Percentiles rank a stretch among this genome's conserved stretches.
Evolutionary conservation across 768 basidiomycete species (phyloP).

Genomic region (Pleurotus tuoliensis): DNA sequence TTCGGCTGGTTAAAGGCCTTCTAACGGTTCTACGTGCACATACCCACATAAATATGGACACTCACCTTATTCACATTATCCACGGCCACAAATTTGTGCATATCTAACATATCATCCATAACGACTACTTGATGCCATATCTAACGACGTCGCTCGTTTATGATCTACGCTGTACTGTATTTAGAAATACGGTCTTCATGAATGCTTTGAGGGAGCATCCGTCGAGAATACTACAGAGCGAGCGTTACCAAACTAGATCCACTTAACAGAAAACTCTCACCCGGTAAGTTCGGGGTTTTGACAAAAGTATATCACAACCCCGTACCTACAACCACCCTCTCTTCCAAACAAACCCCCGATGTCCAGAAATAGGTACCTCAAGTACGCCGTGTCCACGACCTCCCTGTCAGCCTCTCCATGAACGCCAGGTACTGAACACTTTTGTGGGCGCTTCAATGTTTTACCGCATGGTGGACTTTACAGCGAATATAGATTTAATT

Average conservation of each 20-base stretch:
- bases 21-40: neutral
- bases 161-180: no score
- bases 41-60: neutral
- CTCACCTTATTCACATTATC: neutral
- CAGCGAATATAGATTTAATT: neutral
- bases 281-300: neutral
- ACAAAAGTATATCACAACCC: neutral
- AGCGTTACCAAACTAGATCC: neutral
- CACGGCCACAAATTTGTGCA: neutral
- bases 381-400: neutral
- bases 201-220: no score
- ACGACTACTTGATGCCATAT: neutral
- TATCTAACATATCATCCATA: neutral
- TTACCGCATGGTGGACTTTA: neutral
- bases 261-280: neutral
- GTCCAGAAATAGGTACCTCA: neutral
- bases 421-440: no score
- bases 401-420: no score
- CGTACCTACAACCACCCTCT: neutral
- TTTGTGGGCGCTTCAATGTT: neutral
- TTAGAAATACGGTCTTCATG: no score
- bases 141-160: neutral
- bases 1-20: conserved; percentile 9
- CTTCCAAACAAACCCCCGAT: neutral
- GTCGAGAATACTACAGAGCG: neutral